phyloP scores from a whole-genome alignment of 2,329 filamentous ascomycete species.

The Exophiala aquamarina region DNA sequence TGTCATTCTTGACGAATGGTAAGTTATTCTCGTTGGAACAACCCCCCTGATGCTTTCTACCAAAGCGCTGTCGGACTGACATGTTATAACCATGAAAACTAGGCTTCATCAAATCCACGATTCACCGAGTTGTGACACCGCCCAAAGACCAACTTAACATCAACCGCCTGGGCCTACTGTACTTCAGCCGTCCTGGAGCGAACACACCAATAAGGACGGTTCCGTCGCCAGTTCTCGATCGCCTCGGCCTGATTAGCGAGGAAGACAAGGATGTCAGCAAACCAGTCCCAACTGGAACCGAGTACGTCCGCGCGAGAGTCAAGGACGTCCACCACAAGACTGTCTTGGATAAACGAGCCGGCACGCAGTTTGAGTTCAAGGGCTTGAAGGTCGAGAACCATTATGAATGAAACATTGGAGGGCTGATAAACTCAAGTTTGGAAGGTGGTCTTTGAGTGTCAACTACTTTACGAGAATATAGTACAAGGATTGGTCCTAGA shows the following conservation, averaged over 20 bases:
- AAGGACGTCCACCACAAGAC: slow-evolving; percentile 49
- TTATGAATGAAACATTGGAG: slow-evolving; percentile 32
- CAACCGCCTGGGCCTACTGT: slow-evolving; percentile 55
- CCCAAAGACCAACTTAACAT: slow-evolving; percentile 46
- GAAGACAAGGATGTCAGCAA: slow-evolving; percentile 39
- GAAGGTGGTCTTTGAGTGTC: too few relatives aligned
- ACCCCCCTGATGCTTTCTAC: not conserved
- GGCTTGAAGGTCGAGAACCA: slow-evolving; percentile 41
- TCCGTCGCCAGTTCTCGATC: slow-evolving; percentile 38
- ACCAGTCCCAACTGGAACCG: slow-evolving; percentile 41
- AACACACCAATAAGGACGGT: slow-evolving; percentile 43
- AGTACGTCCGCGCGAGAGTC: slow-evolving; percentile 48
- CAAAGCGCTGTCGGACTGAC: not conserved
- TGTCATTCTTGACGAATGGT: slow-evolving; percentile 44
- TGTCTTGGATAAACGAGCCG: slow-evolving; percentile 45
- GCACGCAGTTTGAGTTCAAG: slow-evolving; percentile 47
- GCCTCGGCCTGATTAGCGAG: slow-evolving; percentile 40
- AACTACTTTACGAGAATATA: too few relatives aligned
- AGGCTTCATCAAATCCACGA: slow-evolving; percentile 37
- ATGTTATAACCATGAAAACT: not conserved
- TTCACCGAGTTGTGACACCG: slow-evolving; percentile 52
- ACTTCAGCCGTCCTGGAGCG: slow-evolving; percentile 54
- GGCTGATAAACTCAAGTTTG: too few relatives aligned
- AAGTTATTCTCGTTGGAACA: not conserved
- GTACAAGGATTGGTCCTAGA: too few relatives aligned